Percentiles rank a stretch among this genome's conserved stretches.
Evolutionary conservation across 2,329 filamentous ascomycete genomes (phyloP).

Genomic region (Neurospora crassa): DNA sequence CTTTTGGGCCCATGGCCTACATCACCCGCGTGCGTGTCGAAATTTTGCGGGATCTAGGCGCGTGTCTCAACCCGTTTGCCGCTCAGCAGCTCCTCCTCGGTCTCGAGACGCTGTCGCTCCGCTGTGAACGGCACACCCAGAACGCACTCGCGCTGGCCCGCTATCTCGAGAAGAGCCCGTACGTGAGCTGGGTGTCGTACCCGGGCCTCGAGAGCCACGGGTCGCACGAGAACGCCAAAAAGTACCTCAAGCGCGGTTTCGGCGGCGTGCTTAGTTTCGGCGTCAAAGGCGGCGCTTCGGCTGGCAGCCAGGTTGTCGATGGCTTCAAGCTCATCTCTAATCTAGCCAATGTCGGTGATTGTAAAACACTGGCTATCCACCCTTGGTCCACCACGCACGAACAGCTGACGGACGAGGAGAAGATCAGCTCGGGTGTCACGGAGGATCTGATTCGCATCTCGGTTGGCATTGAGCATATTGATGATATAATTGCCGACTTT

Average conservation of each 20-base stretch:
- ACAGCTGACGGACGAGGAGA: constrained; percentile 79
- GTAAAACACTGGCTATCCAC: constrained; percentile 90
- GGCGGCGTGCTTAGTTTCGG: constrained; percentile 91
- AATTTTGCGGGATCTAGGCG: constrained; percentile 78
- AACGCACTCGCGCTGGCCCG: constrained; percentile 73
- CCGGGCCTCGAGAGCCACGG: constrained; percentile 76
- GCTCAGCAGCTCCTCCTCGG: constrained; percentile 88
- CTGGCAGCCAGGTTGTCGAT: constrained; percentile 82
- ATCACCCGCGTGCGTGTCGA: constrained; percentile 82
- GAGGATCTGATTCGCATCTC: constrained; percentile 91
- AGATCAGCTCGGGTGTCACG: constrained; percentile 69
- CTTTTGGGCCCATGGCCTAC: constrained; percentile 74
- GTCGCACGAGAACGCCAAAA: constrained; percentile 72
- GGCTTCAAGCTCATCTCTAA: constrained; percentile 93
- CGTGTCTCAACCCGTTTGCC: constrained; percentile 77
- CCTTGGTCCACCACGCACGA: constrained; percentile 94
- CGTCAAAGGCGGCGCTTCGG: constrained; percentile 77
- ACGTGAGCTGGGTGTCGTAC: constrained; percentile 91
- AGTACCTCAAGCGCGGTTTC: constrained; percentile 75
- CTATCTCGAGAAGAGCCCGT: constrained; percentile 73
- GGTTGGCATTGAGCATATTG: constrained; percentile 91
- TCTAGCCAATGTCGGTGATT: constrained; percentile 90
- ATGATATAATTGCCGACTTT: constrained; percentile 94
- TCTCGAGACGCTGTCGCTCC: constrained; percentile 78
- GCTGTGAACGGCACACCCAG: constrained; percentile 75